A percentile compares a stretch with the other conserved stretches of the same genome.
phyloP scores from a whole-genome alignment of 768 basidiomycete species.

The Pisolithus microcarpus region DNA sequence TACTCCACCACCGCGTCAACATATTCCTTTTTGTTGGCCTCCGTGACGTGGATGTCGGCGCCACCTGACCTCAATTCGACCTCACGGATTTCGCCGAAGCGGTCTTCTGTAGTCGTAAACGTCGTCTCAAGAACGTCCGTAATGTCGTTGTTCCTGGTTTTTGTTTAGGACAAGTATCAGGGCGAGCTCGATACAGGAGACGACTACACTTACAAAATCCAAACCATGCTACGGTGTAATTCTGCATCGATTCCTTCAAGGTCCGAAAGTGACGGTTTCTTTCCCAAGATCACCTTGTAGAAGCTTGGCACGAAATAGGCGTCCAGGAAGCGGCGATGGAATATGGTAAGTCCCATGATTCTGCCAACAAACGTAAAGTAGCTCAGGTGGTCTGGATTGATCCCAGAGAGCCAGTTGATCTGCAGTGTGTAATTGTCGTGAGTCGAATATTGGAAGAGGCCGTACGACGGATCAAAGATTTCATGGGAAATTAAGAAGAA shows the following conservation, averaged over 20 bases:
- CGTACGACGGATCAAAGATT: constrained; percentile 77
- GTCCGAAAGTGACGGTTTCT: constrained; percentile 53
- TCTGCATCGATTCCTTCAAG: constrained; percentile 66
- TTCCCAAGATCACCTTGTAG: constrained; percentile 72
- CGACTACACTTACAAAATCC: constrained; percentile 61
- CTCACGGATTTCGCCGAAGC: constrained; percentile 65
- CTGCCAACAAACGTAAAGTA: constrained; percentile 82
- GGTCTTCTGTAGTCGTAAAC: constrained; percentile 64
- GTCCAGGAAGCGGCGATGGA: constrained; percentile 73
- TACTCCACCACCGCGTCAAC: constrained; percentile 75
- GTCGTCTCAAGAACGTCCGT: constrained; percentile 69
- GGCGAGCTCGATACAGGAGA: background rate
- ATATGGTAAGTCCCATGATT: constrained; percentile 65
- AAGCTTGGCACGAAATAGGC: constrained; percentile 75
- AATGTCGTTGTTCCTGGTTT: constrained; percentile 62
- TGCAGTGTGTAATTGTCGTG: constrained; percentile 78
- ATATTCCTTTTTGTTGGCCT: constrained; percentile 73
- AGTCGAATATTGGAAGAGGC: constrained; percentile 75
- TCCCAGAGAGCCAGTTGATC: constrained; percentile 69
- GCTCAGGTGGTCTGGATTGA: constrained; percentile 70
- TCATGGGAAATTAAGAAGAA: constrained; percentile 81
- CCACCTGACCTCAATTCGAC: constrained; percentile 63
- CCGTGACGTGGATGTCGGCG: constrained; percentile 54
- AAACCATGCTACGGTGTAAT: constrained; percentile 58
- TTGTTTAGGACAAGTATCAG: background rate